Conservation (phyloP, 148 eudicot genomes). For the Linanthus parryae region DNA sequence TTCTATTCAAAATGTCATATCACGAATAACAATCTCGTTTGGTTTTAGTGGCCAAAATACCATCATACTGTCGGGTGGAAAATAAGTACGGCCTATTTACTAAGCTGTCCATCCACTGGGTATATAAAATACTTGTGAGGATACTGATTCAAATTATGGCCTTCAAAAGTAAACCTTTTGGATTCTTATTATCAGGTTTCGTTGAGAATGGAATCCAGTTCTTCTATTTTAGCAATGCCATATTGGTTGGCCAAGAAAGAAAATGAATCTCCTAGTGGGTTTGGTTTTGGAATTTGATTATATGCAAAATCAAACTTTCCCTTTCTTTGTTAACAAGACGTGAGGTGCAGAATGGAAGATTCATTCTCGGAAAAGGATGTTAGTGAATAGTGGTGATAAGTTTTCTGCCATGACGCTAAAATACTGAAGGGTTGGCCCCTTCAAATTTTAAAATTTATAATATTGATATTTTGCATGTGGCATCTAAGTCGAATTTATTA, state of each 20-base stretch:
- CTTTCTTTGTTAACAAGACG: not conserved
- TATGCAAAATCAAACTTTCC: not conserved
- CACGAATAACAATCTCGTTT: not conserved
- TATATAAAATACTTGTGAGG: not conserved
- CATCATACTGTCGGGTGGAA: not conserved
- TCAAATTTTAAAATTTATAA: no score
- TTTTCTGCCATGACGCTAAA: no score
- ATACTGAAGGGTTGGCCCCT: no score
- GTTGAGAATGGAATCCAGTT: not conserved
- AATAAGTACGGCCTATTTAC: not conserved
- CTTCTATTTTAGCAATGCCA: not conserved
- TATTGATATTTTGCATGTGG: no score
- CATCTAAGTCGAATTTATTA: no score
- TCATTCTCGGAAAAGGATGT: no score
- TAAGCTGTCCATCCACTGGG: not conserved
- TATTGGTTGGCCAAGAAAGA: not conserved
- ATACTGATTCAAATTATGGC: no score
- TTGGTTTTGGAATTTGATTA: not conserved
- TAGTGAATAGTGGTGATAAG: no score
- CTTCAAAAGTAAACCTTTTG: no score
- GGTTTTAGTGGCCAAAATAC: not conserved
- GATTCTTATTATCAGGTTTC: no score
- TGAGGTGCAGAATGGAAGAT: no score
- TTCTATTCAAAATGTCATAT: not conserved
- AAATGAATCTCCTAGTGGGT: not conserved